phyloP scores from a whole-genome alignment of 805 yeast genomes.

The Torulaspora franciscae region DNA sequence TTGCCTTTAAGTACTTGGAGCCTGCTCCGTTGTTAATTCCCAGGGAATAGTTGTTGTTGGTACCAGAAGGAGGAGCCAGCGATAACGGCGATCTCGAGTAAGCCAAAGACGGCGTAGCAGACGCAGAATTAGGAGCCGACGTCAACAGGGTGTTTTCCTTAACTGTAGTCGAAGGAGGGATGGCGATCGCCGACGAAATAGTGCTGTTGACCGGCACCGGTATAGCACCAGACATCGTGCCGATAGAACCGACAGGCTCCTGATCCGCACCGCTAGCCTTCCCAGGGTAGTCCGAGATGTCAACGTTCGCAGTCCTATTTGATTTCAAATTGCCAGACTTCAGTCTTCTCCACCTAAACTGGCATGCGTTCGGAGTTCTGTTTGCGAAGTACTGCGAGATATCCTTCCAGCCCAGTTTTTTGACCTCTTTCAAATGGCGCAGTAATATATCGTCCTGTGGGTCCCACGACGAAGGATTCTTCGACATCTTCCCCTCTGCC shows the following conservation, averaged over 20 bases:
- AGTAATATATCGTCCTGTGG: conserved; percentile 68
- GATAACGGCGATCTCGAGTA: conserved; percentile 18
- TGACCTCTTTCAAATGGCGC: conserved; percentile 74
- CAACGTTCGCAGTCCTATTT: conserved; percentile 28
- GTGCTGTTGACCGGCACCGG: conserved; percentile 1
- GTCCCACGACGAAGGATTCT: conserved; percentile 64
- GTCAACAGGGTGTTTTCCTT: neutral
- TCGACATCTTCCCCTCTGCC: conserved; percentile 9
- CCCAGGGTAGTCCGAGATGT: conserved; percentile 21
- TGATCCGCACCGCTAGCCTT: conserved; percentile 10
- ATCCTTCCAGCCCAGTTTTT: conserved; percentile 85
- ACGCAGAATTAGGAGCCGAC: conserved; percentile 5
- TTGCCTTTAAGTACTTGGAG: conserved; percentile 26
- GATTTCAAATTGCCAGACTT: conserved; percentile 42
- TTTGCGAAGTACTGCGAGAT: conserved; percentile 72
- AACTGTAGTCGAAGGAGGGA: conserved; percentile 5
- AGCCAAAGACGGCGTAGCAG: conserved; percentile 7
- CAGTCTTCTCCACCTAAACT: conserved; percentile 80
- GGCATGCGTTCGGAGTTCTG: conserved; percentile 86
- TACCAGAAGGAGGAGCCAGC: neutral
- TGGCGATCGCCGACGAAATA: conserved; percentile 12
- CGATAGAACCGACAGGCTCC: neutral
- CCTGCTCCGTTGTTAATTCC: conserved; percentile 16
- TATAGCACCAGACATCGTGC: neutral
- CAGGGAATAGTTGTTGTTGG: conserved; percentile 8